phyloP scores from a whole-genome alignment of 805 yeast species.

The Starmerella apis region DNA sequence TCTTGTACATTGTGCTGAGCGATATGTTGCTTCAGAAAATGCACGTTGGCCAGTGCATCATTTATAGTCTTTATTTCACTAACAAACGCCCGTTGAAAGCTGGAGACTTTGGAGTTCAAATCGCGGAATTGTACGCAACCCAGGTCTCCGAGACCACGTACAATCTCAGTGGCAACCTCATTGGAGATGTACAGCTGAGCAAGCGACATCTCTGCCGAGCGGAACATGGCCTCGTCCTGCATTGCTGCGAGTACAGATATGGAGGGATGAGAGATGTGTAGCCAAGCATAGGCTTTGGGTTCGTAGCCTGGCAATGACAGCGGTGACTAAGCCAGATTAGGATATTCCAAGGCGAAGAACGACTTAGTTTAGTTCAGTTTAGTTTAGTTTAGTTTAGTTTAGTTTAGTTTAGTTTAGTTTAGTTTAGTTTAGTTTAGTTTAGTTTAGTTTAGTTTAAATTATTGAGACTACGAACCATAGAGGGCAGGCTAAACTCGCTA shows the following conservation, averaged over 20 bases:
- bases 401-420: too few species aligned
- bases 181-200: constrained; percentile 85
- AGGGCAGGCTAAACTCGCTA: too few species aligned
- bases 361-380: neutral
- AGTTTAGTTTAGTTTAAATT: too few species aligned
- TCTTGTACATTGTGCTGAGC: constrained; percentile 28
- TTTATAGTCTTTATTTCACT: constrained; percentile 75
- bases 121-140: constrained; percentile 85
- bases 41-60: constrained; percentile 76
- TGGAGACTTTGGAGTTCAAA: constrained; percentile 63
- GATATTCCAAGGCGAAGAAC: too few species aligned
- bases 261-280: neutral
- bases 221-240: constrained; percentile 32
- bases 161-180: constrained; percentile 77
- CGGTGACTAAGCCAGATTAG: neutral
- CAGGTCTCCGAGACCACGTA: constrained; percentile 76
- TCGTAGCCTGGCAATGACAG: neutral
- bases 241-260: neutral
- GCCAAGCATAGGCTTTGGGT: neutral
- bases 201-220: constrained; percentile 93
- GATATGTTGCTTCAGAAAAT: constrained; percentile 33
- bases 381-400: too few species aligned
- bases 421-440: too few species aligned
- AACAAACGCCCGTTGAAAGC: constrained; percentile 86
- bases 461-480: too few species aligned